These are phyloP conservation scores for Dactylis glomerata DNA, from an alignment of 176 grass and related monocot species.

Conservation along the genomic window DNA sequence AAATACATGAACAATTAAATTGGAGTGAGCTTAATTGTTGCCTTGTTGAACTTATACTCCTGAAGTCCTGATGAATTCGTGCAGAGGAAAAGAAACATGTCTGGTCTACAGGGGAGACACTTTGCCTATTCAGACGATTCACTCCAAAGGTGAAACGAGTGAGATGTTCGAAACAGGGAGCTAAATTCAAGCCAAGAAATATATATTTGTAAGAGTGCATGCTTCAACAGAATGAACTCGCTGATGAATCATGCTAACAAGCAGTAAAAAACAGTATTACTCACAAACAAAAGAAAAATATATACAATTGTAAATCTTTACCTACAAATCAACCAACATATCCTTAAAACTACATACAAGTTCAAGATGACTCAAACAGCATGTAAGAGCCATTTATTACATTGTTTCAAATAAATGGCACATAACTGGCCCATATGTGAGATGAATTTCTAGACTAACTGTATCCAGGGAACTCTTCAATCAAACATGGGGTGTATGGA, in stretches of 20 bases:
- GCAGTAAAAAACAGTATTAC: neutral
- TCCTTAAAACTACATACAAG: neutral
- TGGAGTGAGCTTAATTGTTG: neutral
- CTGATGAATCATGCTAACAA: neutral
- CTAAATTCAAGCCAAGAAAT: neutral
- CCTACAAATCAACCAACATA: neutral
- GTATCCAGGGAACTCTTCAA: neutral
- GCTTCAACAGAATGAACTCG: neutral
- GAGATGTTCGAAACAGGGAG: neutral
- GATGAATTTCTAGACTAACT: neutral
- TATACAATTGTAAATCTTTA: neutral
- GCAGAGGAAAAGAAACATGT: neutral
- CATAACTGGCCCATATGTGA: neutral
- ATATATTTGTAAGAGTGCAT: neutral
- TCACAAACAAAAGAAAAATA: neutral
- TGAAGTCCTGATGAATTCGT: neutral
- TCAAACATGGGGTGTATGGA: constrained; percentile 7
- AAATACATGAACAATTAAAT: neutral
- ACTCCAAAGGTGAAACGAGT: neutral
- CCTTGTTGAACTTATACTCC: neutral
- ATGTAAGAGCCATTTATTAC: neutral
- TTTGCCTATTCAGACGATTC: neutral
- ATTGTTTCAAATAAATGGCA: neutral
- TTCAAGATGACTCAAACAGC: neutral
- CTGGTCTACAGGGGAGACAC: neutral